Conservation (phyloP, 2,329 filamentous ascomycete species). For the Nannizzia gypsea region DNA sequence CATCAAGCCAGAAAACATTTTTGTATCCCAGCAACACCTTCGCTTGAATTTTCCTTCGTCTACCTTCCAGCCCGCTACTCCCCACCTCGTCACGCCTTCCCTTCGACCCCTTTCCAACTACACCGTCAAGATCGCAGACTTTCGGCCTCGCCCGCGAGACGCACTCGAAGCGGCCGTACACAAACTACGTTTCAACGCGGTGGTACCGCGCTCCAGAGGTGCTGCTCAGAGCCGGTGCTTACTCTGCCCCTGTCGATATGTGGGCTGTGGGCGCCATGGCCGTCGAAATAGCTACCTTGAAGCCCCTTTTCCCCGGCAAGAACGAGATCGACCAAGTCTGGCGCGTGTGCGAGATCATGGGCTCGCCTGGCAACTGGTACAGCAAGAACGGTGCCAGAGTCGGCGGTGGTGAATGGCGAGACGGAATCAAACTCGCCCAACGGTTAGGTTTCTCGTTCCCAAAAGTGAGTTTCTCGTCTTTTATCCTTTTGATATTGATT, state of each 20-base stretch:
- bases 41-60: constrained; percentile 59
- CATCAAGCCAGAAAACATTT: constrained; percentile 97
- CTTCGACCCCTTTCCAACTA: constrained; percentile 87
- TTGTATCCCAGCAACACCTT: constrained; percentile 85
- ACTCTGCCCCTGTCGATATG: constrained; percentile 94
- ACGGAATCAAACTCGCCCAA: constrained; percentile 80
- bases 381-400: constrained; percentile 72
- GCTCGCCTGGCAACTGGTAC: constrained; percentile 95
- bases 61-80: constrained; percentile 84
- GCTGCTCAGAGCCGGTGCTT: constrained; percentile 82
- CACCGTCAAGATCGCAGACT: constrained; percentile 97
- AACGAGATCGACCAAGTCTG: constrained; percentile 99
- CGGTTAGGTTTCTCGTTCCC: constrained; percentile 98
- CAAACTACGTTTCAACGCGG: constrained; percentile 92
- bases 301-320: constrained; percentile 90
- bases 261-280: constrained; percentile 99
- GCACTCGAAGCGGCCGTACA: constrained; percentile 91
- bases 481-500: neutral
- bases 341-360: constrained; percentile 99
- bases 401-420: constrained; percentile 94
- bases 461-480: constrained; percentile 40
- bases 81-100: constrained; percentile 82
- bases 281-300: constrained; percentile 90
- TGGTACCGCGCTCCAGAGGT: constrained; percentile 96
- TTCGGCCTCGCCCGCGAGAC: constrained; percentile 95